Conservation (phyloP, 345 rosid species). For the Arabis alpina region DNA sequence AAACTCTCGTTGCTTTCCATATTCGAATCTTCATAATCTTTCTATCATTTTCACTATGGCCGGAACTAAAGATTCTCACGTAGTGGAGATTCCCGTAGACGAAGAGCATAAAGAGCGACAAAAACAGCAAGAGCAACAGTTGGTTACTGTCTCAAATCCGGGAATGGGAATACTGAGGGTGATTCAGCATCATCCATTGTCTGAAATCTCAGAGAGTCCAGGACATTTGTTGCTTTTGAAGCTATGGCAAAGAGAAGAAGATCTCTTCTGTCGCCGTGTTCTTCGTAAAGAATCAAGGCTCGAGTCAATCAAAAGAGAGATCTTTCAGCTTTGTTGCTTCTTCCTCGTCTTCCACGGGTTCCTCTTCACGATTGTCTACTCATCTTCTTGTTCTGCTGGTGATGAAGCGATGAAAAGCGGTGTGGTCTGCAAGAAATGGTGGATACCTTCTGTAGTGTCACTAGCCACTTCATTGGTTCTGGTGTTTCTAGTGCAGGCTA, state of each 20-base stretch:
- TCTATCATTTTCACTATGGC: conserved; percentile 46
- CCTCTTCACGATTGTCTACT: conserved; percentile 65
- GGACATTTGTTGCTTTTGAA: conserved; percentile 92
- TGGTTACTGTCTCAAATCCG: conserved; percentile 40
- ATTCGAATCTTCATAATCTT: not conserved
- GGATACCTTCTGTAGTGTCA: conserved; percentile 72
- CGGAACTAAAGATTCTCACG: conserved; percentile 63
- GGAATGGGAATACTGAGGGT: conserved; percentile 47
- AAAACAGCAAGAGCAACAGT: conserved; percentile 42
- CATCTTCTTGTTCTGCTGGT: conserved; percentile 55
- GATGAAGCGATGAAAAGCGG: not conserved
- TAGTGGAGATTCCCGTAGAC: conserved; percentile 82
- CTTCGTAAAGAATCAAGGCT: conserved; percentile 65
- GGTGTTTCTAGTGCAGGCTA: conserved; percentile 70
- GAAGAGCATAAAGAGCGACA: conserved; percentile 67
- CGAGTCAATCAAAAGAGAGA: conserved; percentile 77
- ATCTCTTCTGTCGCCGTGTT: conserved; percentile 56
- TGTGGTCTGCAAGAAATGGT: conserved; percentile 69
- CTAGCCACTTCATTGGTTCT: conserved; percentile 67
- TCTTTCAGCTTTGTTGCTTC: conserved; percentile 82
- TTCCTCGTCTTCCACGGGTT: conserved; percentile 73
- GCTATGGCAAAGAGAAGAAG: conserved; percentile 94
- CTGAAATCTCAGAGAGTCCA: conserved; percentile 88
- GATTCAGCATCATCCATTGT: conserved; percentile 85
- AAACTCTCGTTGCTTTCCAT: not conserved